Conservation (phyloP, 2,329 filamentous ascomycete genomes). For the Talaromyces verruculosus region DNA sequence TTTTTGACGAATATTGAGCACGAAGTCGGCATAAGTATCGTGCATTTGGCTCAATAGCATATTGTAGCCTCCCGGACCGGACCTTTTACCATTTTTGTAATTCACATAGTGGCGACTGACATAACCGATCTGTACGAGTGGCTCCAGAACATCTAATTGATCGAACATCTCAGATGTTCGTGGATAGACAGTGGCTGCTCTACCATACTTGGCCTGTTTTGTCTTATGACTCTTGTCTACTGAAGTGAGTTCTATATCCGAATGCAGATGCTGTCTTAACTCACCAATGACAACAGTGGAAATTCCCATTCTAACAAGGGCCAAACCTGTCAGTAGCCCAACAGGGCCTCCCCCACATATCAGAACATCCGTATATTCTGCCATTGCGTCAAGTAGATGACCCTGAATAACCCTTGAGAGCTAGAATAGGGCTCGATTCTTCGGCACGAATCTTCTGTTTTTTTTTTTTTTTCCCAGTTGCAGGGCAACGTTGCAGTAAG, state of each 20-base stretch:
- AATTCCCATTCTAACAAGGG: slow-evolving; percentile 1
- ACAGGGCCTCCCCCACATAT: slow-evolving; percentile 4
- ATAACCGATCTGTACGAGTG: not conserved
- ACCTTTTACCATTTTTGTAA: slow-evolving; percentile 8
- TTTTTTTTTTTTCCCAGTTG: not conserved
- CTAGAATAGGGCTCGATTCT: slow-evolving; percentile 1
- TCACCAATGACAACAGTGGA: slow-evolving; percentile 6
- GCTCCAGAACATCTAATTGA: not conserved
- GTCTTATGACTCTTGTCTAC: slow-evolving; percentile 2
- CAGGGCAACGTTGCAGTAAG: slow-evolving; percentile 2
- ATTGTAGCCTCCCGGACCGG: not conserved
- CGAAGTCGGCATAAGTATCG: slow-evolving; percentile 3
- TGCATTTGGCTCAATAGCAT: slow-evolving; percentile 7
- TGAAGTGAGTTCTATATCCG: not conserved
- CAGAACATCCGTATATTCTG: not conserved
- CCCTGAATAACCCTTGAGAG: not conserved
- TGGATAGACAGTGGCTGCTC: slow-evolving; percentile 3
- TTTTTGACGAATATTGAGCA: slow-evolving; percentile 6
- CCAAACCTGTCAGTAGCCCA: not conserved
- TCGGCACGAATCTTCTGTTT: not conserved
- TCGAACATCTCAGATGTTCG: slow-evolving; percentile 3
- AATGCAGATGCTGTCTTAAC: not conserved
- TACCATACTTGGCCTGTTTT: slow-evolving; percentile 1
- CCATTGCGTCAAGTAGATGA: not conserved
- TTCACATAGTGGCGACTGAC: slow-evolving; percentile 3